Evolutionary conservation across 2,329 filamentous ascomycete genomes (phyloP), one percentile per base, ranked within the genome.

Genomic region (Botrytis aclada): DNA sequence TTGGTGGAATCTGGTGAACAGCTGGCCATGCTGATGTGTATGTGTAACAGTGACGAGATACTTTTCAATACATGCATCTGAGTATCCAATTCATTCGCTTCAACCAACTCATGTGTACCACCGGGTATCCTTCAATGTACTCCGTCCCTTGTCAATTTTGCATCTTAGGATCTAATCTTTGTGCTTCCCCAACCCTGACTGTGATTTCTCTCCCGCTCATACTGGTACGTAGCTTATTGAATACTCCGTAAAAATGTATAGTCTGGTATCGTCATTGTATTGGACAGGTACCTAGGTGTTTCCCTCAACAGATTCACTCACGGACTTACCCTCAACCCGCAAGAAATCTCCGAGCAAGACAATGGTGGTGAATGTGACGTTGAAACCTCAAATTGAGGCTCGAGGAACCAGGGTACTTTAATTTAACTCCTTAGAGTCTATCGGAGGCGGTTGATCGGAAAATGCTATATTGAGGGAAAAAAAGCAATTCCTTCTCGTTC

Each of bases 11-110:
- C 8, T 29, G 41, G 34, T 45, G 41, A 47, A 45, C 20, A 18
- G 29, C 29, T 32, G 62, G n/a, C 18, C 3, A 8, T 43, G 9
- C 20, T 41, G 41, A 18, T 47, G 2, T 32, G 58, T 39, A 34
- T 56, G 60, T 51, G 69, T 64, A 34, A 63, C 58, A 25, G 69
- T 54, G 34, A 64, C 18, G 25, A 63, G 58, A 64, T 34, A 54
- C 34, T 32, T 71, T 45, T 63, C 58, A 54, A 7, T 41, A 64
- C 69, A 64, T 34, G 61, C 16, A 22, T 18, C 16, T 63, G 18
- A 32, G 16, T 34, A 25, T 12, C n/a, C 41, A 69, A 32, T 20
- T 32, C 29, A n/a, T 58, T 41, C 41, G 14, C 8, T 69, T 60
- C 32, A 60, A 34, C 43, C 29, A 45, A 12, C n/a, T 41, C n/a